Conservation (phyloP, 148 eudicot species). For the Vaccinium corymbosum region DNA sequence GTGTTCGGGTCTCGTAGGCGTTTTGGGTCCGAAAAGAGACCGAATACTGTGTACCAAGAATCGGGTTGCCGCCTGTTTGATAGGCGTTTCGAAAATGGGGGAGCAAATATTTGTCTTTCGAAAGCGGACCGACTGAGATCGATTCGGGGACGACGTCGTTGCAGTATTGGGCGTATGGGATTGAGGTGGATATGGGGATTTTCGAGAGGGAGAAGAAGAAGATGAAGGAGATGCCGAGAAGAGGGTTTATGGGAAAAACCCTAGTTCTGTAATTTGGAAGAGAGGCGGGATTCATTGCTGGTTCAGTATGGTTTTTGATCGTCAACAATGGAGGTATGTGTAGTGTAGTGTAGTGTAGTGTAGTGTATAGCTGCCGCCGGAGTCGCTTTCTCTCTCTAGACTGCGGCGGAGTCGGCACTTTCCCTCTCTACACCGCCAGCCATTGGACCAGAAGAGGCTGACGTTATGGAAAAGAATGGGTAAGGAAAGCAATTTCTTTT, state of each 20-base stretch:
- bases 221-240: slow-evolving; percentile 20
- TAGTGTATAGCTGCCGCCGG: not conserved
- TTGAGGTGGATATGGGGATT: not conserved
- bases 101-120: not conserved
- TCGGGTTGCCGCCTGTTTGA: slow-evolving; percentile 23
- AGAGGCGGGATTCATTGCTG: slow-evolving; percentile 4
- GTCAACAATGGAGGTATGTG: not conserved
- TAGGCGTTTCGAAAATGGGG: slow-evolving; percentile 32
- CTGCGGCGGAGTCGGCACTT: too few species aligned
- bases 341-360: too few species aligned
- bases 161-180: slow-evolving; percentile 55
- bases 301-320: not conserved
- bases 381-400: slow-evolving; percentile 3
- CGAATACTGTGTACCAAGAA: slow-evolving; percentile 14
- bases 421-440: slow-evolving; percentile 9
- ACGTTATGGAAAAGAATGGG: not conserved
- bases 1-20: slow-evolving; percentile 30
- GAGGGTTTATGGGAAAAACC: slow-evolving; percentile 5
- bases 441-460: not conserved
- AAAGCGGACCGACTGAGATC: slow-evolving; percentile 11
- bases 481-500: not conserved
- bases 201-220: not conserved
- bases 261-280: slow-evolving; percentile 6
- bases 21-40: slow-evolving; percentile 24
- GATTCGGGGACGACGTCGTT: slow-evolving; percentile 36